Conservation (phyloP, 257 asterid species). For the Perilla frutescens region DNA sequence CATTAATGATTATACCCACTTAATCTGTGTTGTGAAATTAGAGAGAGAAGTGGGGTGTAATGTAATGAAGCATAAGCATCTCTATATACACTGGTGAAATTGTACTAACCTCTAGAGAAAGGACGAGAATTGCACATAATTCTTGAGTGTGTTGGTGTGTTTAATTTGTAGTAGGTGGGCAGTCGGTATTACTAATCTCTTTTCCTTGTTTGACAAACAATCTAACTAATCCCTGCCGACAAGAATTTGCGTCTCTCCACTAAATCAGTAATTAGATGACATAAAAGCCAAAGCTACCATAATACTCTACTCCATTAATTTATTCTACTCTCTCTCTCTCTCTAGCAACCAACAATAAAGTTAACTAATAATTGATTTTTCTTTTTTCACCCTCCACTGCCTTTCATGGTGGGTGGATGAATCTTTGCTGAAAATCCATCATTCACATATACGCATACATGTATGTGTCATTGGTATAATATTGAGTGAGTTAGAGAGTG, state of each 20-base stretch:
- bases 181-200: constrained; percentile 46
- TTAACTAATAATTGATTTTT: constrained; percentile 33
- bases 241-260: constrained; percentile 68
- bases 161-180: constrained; percentile 67
- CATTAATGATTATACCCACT: constrained; percentile 52
- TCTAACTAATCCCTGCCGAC: constrained; percentile 66
- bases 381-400: constrained; percentile 42
- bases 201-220: constrained; percentile 31
- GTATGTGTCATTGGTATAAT: background rate
- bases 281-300: constrained; percentile 43
- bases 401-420: constrained; percentile 35
- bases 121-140: constrained; percentile 3
- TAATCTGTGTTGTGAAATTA: constrained; percentile 26
- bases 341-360: constrained; percentile 36
- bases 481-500: background rate
- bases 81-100: constrained; percentile 16
- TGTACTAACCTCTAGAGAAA: constrained; percentile 31
- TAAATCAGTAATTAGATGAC: constrained; percentile 50
- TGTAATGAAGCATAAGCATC: constrained; percentile 41
- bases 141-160: background rate
- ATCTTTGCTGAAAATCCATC: constrained; percentile 24
- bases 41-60: constrained; percentile 10
- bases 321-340: constrained; percentile 28
- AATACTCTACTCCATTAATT: constrained; percentile 40
- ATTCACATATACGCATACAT: background rate